These are phyloP conservation scores for Globomyces sp. DNA, from an alignment of 371 early-diverging fungal species.

Conservation along the genomic window DNA sequence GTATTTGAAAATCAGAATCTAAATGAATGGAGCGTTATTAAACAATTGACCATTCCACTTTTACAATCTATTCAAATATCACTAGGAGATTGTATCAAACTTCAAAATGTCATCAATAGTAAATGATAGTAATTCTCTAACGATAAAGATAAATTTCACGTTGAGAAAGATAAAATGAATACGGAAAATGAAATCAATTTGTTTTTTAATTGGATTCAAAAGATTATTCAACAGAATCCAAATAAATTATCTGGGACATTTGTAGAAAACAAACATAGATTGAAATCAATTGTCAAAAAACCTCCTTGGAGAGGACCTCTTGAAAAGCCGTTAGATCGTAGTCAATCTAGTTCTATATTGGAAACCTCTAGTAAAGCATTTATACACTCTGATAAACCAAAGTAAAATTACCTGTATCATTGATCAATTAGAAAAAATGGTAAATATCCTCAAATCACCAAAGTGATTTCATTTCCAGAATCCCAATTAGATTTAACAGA, in stretches of 20 bases:
- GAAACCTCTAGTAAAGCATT: not conserved
- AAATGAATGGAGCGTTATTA: not conserved
- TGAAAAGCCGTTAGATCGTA: not conserved
- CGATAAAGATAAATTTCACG: not conserved
- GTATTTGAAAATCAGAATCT: constrained; percentile 15
- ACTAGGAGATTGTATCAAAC: constrained; percentile 3
- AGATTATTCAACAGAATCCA: not conserved
- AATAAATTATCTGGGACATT: not conserved
- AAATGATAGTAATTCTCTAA: constrained; percentile 1
- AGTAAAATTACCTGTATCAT: not conserved
- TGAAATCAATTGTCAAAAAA: not conserved
- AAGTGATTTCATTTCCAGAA: constrained; percentile 10
- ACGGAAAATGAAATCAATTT: no score
- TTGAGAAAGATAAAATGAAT: no score
- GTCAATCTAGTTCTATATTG: not conserved
- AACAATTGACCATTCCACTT: constrained; percentile 6
- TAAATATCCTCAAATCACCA: not conserved
- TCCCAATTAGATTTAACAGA: not conserved
- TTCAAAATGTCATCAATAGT: not conserved
- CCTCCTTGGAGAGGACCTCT: not conserved
- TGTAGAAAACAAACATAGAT: not conserved
- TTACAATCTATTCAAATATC: constrained; percentile 13
- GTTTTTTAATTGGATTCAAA: not conserved
- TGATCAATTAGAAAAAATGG: not conserved
- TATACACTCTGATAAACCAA: not conserved